Evolutionary conservation across 2,329 filamentous ascomycete genomes (phyloP).

Genomic region (Purpureocillium lavendulum): DNA sequence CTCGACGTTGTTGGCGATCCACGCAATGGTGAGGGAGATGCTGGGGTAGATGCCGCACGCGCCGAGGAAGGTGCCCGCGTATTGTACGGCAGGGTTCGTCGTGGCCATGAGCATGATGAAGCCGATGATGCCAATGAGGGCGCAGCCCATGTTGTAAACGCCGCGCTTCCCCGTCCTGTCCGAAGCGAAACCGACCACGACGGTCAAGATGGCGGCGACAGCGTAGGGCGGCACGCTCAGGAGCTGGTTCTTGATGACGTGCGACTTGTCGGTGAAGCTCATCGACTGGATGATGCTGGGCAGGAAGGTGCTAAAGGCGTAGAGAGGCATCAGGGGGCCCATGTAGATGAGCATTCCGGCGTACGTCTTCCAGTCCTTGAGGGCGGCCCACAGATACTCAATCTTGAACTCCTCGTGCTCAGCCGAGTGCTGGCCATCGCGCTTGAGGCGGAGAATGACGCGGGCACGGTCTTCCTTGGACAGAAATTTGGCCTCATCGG

Average conservation of each 20-base stretch:
- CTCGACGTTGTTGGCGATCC: conserved; percentile 83
- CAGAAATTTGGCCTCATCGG: conserved; percentile 67
- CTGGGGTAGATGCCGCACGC: conserved; percentile 84
- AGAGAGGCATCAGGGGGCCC: conserved; percentile 64
- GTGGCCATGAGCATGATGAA: conserved; percentile 72
- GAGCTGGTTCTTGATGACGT: conserved; percentile 28
- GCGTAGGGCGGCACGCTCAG: conserved; percentile 39
- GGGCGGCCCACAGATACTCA: conserved; percentile 60
- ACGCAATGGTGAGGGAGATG: conserved; percentile 80
- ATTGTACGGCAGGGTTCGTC: conserved; percentile 58
- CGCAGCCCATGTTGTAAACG: conserved; percentile 68
- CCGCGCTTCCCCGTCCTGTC: conserved; percentile 68
- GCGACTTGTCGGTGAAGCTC: conserved; percentile 27
- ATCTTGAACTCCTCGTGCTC: conserved; percentile 68
- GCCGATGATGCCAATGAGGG: conserved; percentile 63
- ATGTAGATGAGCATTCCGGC: conserved; percentile 69
- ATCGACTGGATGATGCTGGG: conserved; percentile 64
- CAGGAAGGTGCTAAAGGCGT: conserved; percentile 69
- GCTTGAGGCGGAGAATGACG: conserved; percentile 60
- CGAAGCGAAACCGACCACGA: conserved; percentile 53
- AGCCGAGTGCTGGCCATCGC: conserved; percentile 67
- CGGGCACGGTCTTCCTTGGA: conserved; percentile 60
- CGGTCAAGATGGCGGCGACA: conserved; percentile 26
- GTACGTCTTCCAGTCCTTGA: conserved; percentile 83
- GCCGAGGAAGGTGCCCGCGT: conserved; percentile 76